These are phyloP conservation scores for Venturia oleaginea DNA, from an alignment of 2,329 filamentous ascomycete genomes.

Conservation along the genomic window DNA sequence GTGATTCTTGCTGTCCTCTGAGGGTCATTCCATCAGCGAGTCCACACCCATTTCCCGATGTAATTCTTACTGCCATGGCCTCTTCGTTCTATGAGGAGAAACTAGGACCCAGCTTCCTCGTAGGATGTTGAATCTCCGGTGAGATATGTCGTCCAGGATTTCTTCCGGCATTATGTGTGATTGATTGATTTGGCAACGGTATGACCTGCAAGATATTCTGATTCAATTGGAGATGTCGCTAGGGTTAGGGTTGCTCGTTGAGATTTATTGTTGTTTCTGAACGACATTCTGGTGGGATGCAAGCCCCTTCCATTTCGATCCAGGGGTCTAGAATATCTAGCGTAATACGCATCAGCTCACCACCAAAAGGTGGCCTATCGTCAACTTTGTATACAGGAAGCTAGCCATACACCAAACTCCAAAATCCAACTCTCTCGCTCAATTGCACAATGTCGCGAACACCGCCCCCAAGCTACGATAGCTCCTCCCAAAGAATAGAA, in stretches of 20 bases:
- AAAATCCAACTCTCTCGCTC: not conserved
- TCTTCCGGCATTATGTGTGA: slow-evolving; percentile 23
- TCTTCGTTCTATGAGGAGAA: slow-evolving; percentile 90
- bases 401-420: not conserved
- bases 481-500: slow-evolving; percentile 26
- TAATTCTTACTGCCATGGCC: slow-evolving; percentile 78
- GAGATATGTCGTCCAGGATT: slow-evolving; percentile 85
- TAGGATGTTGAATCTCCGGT: slow-evolving; percentile 86
- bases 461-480: slow-evolving; percentile 19
- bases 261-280: not conserved
- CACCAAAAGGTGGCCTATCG: slow-evolving; percentile 7
- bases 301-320: not conserved
- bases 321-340: not conserved
- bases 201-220: not conserved
- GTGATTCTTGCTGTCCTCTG: slow-evolving; percentile 40
- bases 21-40: slow-evolving; percentile 2
- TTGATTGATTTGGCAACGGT: not conserved
- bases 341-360: not conserved
- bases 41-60: not conserved
- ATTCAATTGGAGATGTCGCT: not conserved
- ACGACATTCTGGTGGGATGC: not conserved
- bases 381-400: not conserved
- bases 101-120: slow-evolving; percentile 88
- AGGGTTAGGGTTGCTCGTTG: not conserved
- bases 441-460: slow-evolving; percentile 24